Percentiles rank a stretch among this genome's conserved stretches.
These are phyloP conservation scores for Candida palmyrensis DNA, from an alignment of 805 yeast species.

Conservation along the genomic window DNA sequence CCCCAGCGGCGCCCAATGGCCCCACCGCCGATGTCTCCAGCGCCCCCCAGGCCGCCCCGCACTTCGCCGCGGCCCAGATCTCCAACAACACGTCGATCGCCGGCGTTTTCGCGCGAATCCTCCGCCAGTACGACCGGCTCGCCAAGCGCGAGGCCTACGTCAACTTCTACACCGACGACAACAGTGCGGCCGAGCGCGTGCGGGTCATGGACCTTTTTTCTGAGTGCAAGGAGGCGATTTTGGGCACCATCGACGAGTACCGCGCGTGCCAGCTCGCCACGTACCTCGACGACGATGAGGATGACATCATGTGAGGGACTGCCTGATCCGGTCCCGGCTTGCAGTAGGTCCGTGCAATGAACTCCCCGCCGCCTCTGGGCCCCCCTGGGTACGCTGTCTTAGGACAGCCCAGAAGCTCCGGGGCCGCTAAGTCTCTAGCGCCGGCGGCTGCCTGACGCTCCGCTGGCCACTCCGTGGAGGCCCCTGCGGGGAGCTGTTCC, in stretches of 20 bases:
- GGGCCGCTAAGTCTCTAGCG: no score
- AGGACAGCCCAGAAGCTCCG: no score
- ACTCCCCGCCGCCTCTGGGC: no score
- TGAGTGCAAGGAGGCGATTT: constrained; percentile 45
- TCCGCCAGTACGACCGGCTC: constrained; percentile 74
- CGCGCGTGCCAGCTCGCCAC: constrained; percentile 32
- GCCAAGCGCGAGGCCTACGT: constrained; percentile 79
- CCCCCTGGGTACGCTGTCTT: no score
- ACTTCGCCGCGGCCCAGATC: constrained; percentile 72
- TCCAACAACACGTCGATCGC: constrained; percentile 78
- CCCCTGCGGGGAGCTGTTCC: no score
- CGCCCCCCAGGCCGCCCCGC: constrained; percentile 5
- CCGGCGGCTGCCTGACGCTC: no score
- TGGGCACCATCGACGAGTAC: constrained; percentile 44
- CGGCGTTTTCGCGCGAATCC: constrained; percentile 57
- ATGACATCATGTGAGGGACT: constrained; percentile 1
- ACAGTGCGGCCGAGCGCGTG: constrained; percentile 34
- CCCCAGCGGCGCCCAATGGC: constrained; percentile 59
- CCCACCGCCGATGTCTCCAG: constrained; percentile 38
- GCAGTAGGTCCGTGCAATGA: no score
- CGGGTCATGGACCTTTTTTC: constrained; percentile 45
- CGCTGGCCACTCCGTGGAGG: no score
- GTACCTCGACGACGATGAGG: constrained; percentile 42
- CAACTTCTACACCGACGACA: constrained; percentile 60
- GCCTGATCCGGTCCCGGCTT: no score